Evolutionary conservation across 1,284 basidiomycete genomes (phyloP).

Genomic region (Moesziomyces antarcticus): DNA sequence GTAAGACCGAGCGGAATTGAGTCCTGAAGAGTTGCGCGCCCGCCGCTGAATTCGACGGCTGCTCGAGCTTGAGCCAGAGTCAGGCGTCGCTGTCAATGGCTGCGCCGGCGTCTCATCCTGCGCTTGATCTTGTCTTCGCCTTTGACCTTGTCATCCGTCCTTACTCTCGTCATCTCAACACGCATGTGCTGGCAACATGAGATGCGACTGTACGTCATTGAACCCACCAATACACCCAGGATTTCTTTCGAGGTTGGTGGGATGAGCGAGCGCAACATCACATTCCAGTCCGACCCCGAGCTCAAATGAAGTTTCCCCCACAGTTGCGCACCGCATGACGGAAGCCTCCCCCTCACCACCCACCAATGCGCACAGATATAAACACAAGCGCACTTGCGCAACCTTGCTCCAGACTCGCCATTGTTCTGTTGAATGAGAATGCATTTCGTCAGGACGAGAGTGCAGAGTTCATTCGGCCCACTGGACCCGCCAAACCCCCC

Average conservation of each 20-base stretch:
- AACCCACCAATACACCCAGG: neutral
- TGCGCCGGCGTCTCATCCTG: neutral
- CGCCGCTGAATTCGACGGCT: neutral
- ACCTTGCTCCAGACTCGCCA: too few relatives aligned
- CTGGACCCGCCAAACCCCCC: constrained; percentile 65
- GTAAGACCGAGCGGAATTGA: too few relatives aligned
- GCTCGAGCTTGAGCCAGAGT: neutral
- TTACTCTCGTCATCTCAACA: neutral
- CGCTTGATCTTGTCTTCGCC: neutral
- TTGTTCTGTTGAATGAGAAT: neutral
- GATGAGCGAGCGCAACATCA: neutral
- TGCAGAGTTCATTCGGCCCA: constrained; percentile 13
- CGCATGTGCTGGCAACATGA: neutral
- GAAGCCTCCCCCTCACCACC: too few relatives aligned
- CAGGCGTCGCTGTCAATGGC: neutral
- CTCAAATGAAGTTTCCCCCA: neutral
- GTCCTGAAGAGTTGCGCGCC: too few relatives aligned
- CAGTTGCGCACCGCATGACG: neutral
- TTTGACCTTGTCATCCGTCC: neutral
- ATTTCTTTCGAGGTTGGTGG: neutral
- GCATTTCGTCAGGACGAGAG: neutral
- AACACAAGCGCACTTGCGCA: too few relatives aligned
- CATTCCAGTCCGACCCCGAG: neutral
- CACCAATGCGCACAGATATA: too few relatives aligned
- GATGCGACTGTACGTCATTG: neutral